Evolutionary conservation across 768 basidiomycete genomes (phyloP).

Genomic region (Coprinellus micaceus): DNA sequence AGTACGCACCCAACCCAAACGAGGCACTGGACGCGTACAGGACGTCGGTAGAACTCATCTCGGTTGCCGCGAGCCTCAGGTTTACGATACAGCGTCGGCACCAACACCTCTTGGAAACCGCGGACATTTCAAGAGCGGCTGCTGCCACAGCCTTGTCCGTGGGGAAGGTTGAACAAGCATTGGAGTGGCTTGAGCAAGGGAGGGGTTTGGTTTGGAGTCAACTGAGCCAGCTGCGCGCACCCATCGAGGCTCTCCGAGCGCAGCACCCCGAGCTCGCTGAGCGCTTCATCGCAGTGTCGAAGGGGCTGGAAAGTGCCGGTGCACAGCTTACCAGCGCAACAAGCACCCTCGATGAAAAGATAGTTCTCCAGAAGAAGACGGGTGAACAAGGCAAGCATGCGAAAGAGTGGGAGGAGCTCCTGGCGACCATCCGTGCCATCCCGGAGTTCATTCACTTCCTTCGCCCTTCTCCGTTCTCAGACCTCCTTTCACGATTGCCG

Average conservation of each 20-base stretch:
- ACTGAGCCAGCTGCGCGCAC: conserved; percentile 14
- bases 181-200: conserved; percentile 1
- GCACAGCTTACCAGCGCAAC: background rate
- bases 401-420: conserved; percentile 16
- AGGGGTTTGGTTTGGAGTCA: background rate
- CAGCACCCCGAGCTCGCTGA: conserved; percentile 18
- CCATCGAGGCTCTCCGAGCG: conserved; percentile 14
- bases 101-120: background rate
- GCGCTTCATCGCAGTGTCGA: background rate
- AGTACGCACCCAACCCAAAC: background rate
- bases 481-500: conserved; percentile 7
- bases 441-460: conserved; percentile 21
- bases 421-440: conserved; percentile 10
- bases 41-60: background rate
- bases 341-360: background rate
- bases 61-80: background rate
- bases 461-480: conserved; percentile 6
- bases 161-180: background rate
- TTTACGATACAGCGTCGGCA: background rate
- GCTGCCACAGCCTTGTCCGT: background rate
- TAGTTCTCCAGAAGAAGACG: background rate
- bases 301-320: conserved; percentile 1
- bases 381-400: conserved; percentile 9
- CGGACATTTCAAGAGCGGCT: background rate
- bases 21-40: background rate